Percentiles rank a stretch among this genome's conserved stretches.
phyloP scores from a whole-genome alignment of 2,329 filamentous ascomycete species.

The Rutstroemia sp. region DNA sequence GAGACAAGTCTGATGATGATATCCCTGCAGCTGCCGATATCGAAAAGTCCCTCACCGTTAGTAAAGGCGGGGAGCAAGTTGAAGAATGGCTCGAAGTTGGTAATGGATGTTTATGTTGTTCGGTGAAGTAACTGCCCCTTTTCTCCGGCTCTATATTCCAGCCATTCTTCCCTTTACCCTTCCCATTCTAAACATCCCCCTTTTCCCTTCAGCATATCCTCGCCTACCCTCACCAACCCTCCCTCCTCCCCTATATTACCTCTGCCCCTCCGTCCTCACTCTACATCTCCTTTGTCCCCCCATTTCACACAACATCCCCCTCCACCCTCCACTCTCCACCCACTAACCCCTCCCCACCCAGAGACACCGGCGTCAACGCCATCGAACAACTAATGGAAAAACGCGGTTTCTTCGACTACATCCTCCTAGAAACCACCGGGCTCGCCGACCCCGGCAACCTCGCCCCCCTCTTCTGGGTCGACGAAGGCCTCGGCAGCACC shows the following conservation, averaged over 20 bases:
- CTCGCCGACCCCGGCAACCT: slow-evolving; percentile 93
- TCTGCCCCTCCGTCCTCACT: not conserved
- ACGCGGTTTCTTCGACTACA: slow-evolving; percentile 92
- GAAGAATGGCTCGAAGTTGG: slow-evolving; percentile 94
- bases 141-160: not conserved
- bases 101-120: slow-evolving; percentile 97
- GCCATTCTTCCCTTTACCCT: not conserved
- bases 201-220: not conserved
- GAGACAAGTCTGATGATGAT: not conserved
- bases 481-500: slow-evolving; percentile 87
- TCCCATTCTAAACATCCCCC: not conserved
- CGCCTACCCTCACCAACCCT: not conserved
- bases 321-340: not conserved
- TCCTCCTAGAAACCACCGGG: slow-evolving; percentile 91
- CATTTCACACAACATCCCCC: not conserved
- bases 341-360: slow-evolving; percentile 29
- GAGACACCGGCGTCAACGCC: slow-evolving; percentile 85
- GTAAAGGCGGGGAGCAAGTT: slow-evolving; percentile 71
- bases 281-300: too few species aligned
- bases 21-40: slow-evolving; percentile 65
- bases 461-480: slow-evolving; percentile 94
- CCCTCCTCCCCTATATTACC: not conserved
- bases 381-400: slow-evolving; percentile 95
- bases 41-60: slow-evolving; percentile 90
- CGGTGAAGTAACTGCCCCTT: slow-evolving; percentile 63